A percentile compares a stretch with the other conserved stretches of the same genome.
These are phyloP conservation scores for Pythium rishiriense DNA, from an alignment of 352 stramenopile genomes.

Conservation along the genomic window DNA sequence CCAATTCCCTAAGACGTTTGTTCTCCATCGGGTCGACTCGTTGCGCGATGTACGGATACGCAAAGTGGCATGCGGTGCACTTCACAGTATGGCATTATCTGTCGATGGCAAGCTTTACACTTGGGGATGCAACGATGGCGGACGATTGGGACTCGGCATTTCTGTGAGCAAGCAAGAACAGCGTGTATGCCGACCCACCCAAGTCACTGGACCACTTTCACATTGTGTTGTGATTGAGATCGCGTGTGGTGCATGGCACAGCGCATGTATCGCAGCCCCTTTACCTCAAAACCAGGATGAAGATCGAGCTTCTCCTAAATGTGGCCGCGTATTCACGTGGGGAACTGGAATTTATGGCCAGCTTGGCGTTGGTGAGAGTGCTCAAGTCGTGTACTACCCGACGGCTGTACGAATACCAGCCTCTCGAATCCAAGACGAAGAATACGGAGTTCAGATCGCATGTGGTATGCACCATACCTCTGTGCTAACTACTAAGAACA, in stretches of 20 bases:
- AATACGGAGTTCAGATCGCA: constrained; percentile 41
- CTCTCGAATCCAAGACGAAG: constrained; percentile 38
- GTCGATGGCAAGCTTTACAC: constrained; percentile 88
- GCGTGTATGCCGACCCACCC: constrained; percentile 31
- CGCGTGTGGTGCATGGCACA: constrained; percentile 78
- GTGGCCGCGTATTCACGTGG: constrained; percentile 56
- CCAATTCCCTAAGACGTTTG: constrained; percentile 53
- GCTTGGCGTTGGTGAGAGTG: constrained; percentile 42
- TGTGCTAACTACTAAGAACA: constrained; percentile 47
- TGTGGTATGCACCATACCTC: constrained; percentile 74
- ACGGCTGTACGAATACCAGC: constrained; percentile 36
- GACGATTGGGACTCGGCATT: constrained; percentile 41
- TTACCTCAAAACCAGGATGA: constrained; percentile 15
- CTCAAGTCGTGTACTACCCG: constrained; percentile 49
- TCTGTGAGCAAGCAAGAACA: constrained; percentile 20
- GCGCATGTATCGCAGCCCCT: constrained; percentile 50
- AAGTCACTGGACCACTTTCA: constrained; percentile 38
- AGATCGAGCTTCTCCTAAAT: neutral
- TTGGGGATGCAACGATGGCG: constrained; percentile 93
- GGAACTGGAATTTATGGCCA: constrained; percentile 76
- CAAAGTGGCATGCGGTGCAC: constrained; percentile 89
- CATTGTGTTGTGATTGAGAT: constrained; percentile 46
- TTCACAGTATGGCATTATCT: constrained; percentile 90
- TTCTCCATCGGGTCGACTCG: constrained; percentile 57
- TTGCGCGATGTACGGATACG: constrained; percentile 48